Evolutionary conservation across 371 early-diverging fungal species (phyloP).

Genomic region (Mortierella sp.): DNA sequence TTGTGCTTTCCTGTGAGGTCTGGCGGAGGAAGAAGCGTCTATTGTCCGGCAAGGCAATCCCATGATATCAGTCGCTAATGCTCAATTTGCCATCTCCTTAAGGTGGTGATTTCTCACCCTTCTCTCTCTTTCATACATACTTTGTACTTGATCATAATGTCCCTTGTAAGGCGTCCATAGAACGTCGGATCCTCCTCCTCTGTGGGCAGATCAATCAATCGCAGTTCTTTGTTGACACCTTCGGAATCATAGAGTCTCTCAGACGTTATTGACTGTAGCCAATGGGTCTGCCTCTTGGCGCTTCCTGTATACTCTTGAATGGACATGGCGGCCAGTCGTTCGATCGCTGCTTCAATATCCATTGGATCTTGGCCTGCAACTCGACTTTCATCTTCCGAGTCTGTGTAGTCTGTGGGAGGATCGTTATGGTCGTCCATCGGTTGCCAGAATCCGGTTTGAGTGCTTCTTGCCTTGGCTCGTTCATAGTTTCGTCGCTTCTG

Average conservation of each 20-base stretch:
- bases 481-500: slow-evolving; percentile 25
- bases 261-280: neutral
- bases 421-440: neutral
- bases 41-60: neutral
- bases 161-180: slow-evolving; percentile 32
- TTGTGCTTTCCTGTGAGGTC: slow-evolving; percentile 20
- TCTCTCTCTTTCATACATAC: neutral
- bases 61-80: neutral
- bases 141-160: slow-evolving; percentile 30
- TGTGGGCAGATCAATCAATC: slow-evolving; percentile 21
- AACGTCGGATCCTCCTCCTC: slow-evolving; percentile 25
- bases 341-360: slow-evolving; percentile 16
- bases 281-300: slow-evolving; percentile 15
- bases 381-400: slow-evolving; percentile 19
- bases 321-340: slow-evolving; percentile 4
- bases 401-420: slow-evolving; percentile 33
- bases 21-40: slow-evolving; percentile 27
- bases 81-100: too few species aligned
- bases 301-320: slow-evolving; percentile 16
- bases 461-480: neutral
- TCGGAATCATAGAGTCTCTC: slow-evolving; percentile 24
- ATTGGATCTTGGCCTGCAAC: neutral
- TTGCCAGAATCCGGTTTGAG: neutral
- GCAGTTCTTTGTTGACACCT: slow-evolving; percentile 22
- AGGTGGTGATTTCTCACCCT: too few species aligned